Evolutionary conservation across 108 stramenopile genomes (phyloP).

Genomic region (Skeletonema potamos): DNA sequence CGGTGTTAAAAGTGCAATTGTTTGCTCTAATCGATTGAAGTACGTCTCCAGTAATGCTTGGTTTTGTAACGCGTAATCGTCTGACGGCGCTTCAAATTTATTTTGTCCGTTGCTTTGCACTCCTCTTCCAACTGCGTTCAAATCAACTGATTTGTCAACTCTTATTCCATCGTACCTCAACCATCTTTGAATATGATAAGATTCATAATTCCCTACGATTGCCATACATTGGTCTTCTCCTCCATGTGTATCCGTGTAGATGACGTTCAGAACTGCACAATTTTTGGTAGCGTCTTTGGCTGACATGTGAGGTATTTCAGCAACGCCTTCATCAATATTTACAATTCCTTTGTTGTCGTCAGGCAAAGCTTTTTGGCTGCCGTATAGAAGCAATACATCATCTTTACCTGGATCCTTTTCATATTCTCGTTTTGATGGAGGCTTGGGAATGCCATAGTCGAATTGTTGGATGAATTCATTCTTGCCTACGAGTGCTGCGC

Average conservation of each 20-base stretch:
- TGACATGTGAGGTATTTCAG: constrained; percentile 5
- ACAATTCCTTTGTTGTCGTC: not conserved
- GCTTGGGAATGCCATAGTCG: constrained; percentile 65
- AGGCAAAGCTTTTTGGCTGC: constrained; percentile 45
- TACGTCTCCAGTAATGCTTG: constrained; percentile 59
- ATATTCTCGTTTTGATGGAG: constrained; percentile 42
- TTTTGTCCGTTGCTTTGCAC: constrained; percentile 53
- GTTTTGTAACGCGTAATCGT: constrained; percentile 29
- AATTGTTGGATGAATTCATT: constrained; percentile 55
- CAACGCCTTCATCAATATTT: not conserved
- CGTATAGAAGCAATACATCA: constrained; percentile 73
- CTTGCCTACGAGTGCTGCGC: constrained; percentile 41
- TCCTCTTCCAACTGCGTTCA: constrained; percentile 60
- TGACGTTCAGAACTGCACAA: constrained; percentile 69
- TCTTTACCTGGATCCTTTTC: constrained; percentile 45
- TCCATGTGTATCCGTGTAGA: constrained; percentile 50
- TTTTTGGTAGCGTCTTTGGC: constrained; percentile 65
- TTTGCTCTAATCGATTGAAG: constrained; percentile 50
- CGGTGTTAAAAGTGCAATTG: constrained; percentile 49
- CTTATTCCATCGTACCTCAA: constrained; percentile 39
- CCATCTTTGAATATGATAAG: constrained; percentile 75
- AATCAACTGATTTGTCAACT: constrained; percentile 29
- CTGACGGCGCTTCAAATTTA: constrained; percentile 49
- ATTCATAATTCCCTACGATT: constrained; percentile 76
- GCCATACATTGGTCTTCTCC: constrained; percentile 59